phyloP scores from a whole-genome alignment of 2,329 filamentous ascomycete genomes.

The Colletotrichum sp. region DNA sequence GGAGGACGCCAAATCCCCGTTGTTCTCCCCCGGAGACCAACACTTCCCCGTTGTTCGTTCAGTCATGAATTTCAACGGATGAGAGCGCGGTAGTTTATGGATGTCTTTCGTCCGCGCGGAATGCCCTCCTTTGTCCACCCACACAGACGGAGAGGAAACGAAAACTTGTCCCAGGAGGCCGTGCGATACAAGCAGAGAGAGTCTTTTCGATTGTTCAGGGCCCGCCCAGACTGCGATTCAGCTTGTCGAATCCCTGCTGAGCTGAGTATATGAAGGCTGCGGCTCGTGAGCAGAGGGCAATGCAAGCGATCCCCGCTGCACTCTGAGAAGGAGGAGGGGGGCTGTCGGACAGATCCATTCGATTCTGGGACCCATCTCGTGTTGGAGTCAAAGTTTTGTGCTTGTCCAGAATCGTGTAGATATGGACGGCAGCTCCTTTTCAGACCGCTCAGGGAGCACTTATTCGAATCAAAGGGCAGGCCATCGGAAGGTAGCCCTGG shows the following conservation, averaged over 20 bases:
- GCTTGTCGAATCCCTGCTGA: conserved; percentile 32
- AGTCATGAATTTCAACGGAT: conserved; percentile 48
- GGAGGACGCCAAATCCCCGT: conserved; percentile 55
- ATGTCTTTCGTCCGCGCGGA: conserved; percentile 90
- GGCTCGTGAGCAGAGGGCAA: conserved; percentile 5
- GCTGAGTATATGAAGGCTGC: conserved; percentile 27
- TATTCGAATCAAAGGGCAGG: conserved; percentile 36
- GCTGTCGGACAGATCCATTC: conserved; percentile 22
- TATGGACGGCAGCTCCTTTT: not conserved
- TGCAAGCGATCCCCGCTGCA: not conserved
- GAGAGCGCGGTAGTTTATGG: conserved; percentile 85
- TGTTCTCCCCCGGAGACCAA: conserved; percentile 29
- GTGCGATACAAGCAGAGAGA: conserved; percentile 83
- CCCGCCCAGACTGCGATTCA: conserved; percentile 18
- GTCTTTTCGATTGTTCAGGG: conserved; percentile 33
- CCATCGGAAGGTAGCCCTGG: conserved; percentile 49
- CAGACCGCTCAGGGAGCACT: not conserved
- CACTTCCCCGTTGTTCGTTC: conserved; percentile 50
- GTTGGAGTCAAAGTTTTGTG: conserved; percentile 93
- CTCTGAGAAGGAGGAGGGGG: not conserved
- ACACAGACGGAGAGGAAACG: conserved; percentile 75
- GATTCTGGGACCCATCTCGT: conserved; percentile 80
- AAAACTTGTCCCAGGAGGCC: conserved; percentile 93
- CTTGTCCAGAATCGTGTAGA: conserved; percentile 70
- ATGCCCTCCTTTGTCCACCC: conserved; percentile 63